phyloP scores from a whole-genome alignment of 2,329 filamentous ascomycete species.

The Pleoardoris graminearum region DNA sequence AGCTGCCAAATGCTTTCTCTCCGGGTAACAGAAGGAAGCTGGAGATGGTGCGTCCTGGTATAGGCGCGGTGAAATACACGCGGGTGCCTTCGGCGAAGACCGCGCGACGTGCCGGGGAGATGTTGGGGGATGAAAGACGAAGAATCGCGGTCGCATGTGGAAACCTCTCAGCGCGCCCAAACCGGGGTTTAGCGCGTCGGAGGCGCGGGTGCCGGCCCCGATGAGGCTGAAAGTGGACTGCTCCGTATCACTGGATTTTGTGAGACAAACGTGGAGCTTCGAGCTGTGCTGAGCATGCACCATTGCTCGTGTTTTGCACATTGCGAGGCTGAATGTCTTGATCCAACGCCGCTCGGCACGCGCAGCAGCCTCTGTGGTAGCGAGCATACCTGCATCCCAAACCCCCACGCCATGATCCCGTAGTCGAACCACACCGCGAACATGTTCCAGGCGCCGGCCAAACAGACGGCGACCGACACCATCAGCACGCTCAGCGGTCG shows the following conservation, averaged over 20 bases:
- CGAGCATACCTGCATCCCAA: neutral
- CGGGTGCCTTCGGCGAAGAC: constrained; percentile 8
- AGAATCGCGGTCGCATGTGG: constrained; percentile 1
- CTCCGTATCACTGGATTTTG: constrained; percentile 18
- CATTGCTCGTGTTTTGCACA: neutral
- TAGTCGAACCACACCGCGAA: constrained; percentile 22
- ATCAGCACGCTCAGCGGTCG: constrained; percentile 88
- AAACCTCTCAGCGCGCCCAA: constrained; percentile 21
- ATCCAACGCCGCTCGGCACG: neutral
- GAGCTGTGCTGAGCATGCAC: neutral
- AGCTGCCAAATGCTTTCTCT: neutral
- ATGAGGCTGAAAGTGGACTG: constrained; percentile 1
- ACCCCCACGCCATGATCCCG: constrained; percentile 23
- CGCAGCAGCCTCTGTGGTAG: neutral
- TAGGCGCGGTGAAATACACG: neutral
- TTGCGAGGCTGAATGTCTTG: neutral
- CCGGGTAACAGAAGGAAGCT: neutral
- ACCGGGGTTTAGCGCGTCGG: constrained; percentile 11
- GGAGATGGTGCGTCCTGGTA: neutral
- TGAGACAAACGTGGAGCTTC: constrained; percentile 4
- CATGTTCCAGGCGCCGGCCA: constrained; percentile 75
- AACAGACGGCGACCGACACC: constrained; percentile 94
- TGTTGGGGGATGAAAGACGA: constrained; percentile 11
- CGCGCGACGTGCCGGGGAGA: constrained; percentile 10
- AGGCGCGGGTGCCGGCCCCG: neutral